Conservation (phyloP, 495 filamentous ascomycete species). For the Penicillium verhagenii region DNA sequence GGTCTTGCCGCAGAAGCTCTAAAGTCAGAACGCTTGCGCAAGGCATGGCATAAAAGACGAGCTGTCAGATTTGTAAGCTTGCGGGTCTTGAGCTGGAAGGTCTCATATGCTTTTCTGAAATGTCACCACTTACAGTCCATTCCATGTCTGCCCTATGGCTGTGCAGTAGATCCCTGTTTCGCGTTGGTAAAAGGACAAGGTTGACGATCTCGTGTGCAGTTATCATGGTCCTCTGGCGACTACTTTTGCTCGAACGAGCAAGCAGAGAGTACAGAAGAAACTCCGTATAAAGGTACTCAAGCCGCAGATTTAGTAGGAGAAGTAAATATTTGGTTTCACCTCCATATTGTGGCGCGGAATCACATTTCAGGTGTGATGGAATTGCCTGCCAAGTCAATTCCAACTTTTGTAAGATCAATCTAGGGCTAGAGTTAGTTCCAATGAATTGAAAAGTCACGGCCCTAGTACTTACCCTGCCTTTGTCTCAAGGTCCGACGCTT, state of each 20-base stretch:
- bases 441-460: no score
- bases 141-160: conserved; percentile 1
- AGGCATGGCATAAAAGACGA: conserved; percentile 12
- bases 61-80: not conserved
- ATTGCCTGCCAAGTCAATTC: not conserved
- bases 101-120: not conserved
- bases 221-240: conserved; percentile 2
- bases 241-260: not conserved
- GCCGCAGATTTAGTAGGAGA: not conserved
- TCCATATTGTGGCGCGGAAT: not conserved
- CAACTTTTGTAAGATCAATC: not conserved
- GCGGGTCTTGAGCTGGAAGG: not conserved
- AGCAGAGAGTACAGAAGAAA: conserved; percentile 4
- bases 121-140: conserved; percentile 1
- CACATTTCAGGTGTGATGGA: not conserved
- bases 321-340: not conserved
- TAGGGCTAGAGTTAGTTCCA: not conserved
- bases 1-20: conserved; percentile 7
- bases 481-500: not conserved
- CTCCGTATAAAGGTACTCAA: conserved; percentile 4
- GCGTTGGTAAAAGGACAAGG: conserved; percentile 5
- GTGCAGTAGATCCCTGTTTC: conserved; percentile 2
- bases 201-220: conserved; percentile 12
- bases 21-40: conserved; percentile 10
- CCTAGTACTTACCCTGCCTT: not conserved